Base-by-base conservation (phyloP, 805 yeast genomes). In the Monosporozyma yasuniensis region DNA sequence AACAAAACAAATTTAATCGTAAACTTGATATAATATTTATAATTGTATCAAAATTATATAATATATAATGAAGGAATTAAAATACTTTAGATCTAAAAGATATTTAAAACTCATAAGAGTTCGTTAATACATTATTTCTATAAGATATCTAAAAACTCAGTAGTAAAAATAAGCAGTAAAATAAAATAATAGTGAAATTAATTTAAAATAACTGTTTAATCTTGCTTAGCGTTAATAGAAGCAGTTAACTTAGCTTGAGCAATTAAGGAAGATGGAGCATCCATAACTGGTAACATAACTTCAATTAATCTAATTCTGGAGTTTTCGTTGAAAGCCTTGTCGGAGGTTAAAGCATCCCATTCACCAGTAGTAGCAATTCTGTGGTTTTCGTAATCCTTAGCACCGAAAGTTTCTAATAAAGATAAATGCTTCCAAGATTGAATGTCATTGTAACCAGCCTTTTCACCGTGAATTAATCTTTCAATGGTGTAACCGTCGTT, bases 401-500 rank as follows among this genome's bases (percentile, higher is more conserved):
- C 75, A 65, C 76, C 76, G 63, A 72, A 72, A 28, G 76, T 68
- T 52, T 77, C 78, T 59, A 81, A 70, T 50, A 82, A 58, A 50
- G 72, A 72, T 66, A 72, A 71, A 70, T 83, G 83, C 62, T 80
- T 75, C 88, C 88, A 83, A 49, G 75, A 69, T 69, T 82, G 87
- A 61, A 83, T 78, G 57, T 76, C 78, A 66, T 83, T 83, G 71
- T 83, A 83, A 50, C 72, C 68, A 46, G 86, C 86, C 28, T 70
- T 70, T 58, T 72, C 77, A 65, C 87, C 87, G 70, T 83, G 87
- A 57, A 83, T 81, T 70, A 82, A 75, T 70, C 81, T 79, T 70
- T 82, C 87, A 63, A 82, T 82, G 59, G 88, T 82, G 73, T 82
- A 83, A 66, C 88, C 88, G 55, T 76, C 78, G 69, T 83, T 83